phyloP scores from a whole-genome alignment of 2,329 filamentous ascomycete species.

The Aspergillus thermomutatus region DNA sequence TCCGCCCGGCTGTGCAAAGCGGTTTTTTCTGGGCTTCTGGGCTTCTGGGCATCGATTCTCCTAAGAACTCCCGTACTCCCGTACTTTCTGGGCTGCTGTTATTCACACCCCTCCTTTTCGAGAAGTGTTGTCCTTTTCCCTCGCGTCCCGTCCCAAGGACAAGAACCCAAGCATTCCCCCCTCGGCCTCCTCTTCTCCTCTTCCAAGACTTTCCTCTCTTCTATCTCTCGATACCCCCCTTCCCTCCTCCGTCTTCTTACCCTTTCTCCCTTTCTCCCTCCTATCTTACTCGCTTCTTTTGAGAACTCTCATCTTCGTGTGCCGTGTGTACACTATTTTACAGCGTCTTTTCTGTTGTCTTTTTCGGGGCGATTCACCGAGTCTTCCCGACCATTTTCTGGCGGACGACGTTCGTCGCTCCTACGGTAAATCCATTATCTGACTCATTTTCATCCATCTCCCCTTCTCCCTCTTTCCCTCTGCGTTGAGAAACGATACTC shows the following conservation, averaged over 20 bases:
- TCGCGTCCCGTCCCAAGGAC: slow-evolving; percentile 1
- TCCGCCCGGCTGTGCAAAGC: slow-evolving; percentile 31
- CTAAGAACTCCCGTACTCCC: not conserved
- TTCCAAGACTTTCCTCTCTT: slow-evolving; percentile 4
- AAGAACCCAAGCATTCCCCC: slow-evolving; percentile 19
- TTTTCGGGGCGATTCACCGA: slow-evolving; percentile 2
- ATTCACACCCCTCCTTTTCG: not conserved
- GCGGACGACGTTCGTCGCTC: slow-evolving; percentile 1
- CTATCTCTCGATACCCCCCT: slow-evolving; percentile 12
- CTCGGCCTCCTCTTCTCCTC: slow-evolving; percentile 9
- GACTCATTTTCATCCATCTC: not conserved
- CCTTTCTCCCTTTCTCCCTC: slow-evolving; percentile 3
- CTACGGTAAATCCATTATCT: not conserved
- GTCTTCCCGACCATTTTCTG: not conserved
- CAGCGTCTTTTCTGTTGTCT: not conserved
- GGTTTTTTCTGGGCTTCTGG: slow-evolving; percentile 37
- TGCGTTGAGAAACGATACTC: not conserved
- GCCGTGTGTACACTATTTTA: slow-evolving; percentile 1
- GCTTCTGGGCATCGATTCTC: slow-evolving; percentile 19
- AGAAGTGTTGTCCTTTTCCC: not conserved
- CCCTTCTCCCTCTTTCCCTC: not conserved
- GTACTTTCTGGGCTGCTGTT: not conserved
- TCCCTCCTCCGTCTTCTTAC: slow-evolving; percentile 5
- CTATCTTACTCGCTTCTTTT: slow-evolving; percentile 1
- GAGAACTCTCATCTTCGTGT: not conserved